Conservation (phyloP, 139 green algal species). For the Micromonas commoda region DNA sequence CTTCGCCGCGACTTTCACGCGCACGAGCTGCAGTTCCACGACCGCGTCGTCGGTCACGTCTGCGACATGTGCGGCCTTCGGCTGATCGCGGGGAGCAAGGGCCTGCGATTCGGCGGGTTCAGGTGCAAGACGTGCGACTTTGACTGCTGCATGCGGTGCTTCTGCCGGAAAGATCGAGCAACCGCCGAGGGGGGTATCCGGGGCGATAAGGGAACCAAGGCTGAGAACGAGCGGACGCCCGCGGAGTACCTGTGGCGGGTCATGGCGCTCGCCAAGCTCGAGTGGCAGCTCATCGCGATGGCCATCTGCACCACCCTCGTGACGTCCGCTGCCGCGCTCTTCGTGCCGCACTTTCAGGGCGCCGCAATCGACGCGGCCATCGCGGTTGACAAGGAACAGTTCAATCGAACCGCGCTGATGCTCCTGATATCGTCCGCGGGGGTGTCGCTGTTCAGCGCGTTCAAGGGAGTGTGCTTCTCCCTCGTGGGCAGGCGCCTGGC, state of each 20-base stretch:
- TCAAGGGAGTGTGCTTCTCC: not conserved
- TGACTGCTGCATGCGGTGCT: conserved; percentile 11
- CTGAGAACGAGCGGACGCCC: not conserved
- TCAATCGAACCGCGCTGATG: not conserved
- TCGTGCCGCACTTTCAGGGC: not conserved
- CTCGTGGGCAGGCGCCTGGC: not conserved
- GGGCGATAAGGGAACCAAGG: not conserved
- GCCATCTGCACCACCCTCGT: not conserved
- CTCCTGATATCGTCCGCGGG: not conserved
- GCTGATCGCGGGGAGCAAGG: not conserved
- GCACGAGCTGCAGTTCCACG: not conserved
- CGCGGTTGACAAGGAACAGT: not conserved
- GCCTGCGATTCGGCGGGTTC: not conserved
- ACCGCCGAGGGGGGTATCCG: not conserved
- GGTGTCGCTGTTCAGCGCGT: not conserved
- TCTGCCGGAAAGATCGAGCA: not conserved
- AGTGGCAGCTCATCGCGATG: not conserved
- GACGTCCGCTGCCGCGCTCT: not conserved
- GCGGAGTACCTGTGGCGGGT: not conserved
- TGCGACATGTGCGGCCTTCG: not conserved
- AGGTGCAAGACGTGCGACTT: conserved; percentile 1
- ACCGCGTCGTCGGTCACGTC: not conserved
- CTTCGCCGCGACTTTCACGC: not conserved
- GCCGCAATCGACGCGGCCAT: not conserved
- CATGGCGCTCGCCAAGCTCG: not conserved